A percentile compares a stretch with the other conserved stretches of the same genome.
phyloP scores from a whole-genome alignment of 1,284 basidiomycete species.

The Pulchroboletus neoregius region DNA sequence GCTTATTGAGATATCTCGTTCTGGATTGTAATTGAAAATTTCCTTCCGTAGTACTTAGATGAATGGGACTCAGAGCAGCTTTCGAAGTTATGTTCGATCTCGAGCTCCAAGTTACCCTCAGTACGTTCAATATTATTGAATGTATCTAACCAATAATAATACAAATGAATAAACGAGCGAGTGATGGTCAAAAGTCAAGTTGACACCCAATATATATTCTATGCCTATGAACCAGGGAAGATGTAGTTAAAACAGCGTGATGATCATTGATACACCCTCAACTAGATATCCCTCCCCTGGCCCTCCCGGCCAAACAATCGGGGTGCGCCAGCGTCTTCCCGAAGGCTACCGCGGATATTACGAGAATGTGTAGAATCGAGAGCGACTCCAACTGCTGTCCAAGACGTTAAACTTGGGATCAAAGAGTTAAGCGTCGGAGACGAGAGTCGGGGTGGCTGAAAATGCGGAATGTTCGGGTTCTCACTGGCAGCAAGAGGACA shows the following conservation, averaged over 20 bases:
- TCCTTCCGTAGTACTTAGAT: no score
- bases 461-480: constrained; percentile 3
- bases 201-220: constrained; percentile 1
- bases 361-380: constrained; percentile 15
- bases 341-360: constrained; percentile 1
- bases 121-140: no score
- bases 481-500: background rate
- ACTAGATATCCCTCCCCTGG: constrained; percentile 35
- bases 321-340: constrained; percentile 23
- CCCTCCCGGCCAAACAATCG: constrained; percentile 28
- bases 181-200: constrained; percentile 2
- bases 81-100: no score
- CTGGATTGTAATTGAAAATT: no score
- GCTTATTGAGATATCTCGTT: no score
- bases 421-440: constrained; percentile 32
- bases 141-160: constrained; percentile 14
- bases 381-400: constrained; percentile 28
- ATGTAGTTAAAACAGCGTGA: background rate
- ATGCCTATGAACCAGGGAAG: background rate
- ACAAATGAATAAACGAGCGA: constrained; percentile 10
- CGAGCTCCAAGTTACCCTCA: no score
- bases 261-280: background rate
- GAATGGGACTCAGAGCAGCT: no score
- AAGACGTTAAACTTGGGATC: constrained; percentile 36
- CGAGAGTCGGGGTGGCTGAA: constrained; percentile 21